Evolutionary conservation across 2,329 filamentous ascomycete genomes (phyloP).

Genomic region (Colletotrichum abscissum): DNA sequence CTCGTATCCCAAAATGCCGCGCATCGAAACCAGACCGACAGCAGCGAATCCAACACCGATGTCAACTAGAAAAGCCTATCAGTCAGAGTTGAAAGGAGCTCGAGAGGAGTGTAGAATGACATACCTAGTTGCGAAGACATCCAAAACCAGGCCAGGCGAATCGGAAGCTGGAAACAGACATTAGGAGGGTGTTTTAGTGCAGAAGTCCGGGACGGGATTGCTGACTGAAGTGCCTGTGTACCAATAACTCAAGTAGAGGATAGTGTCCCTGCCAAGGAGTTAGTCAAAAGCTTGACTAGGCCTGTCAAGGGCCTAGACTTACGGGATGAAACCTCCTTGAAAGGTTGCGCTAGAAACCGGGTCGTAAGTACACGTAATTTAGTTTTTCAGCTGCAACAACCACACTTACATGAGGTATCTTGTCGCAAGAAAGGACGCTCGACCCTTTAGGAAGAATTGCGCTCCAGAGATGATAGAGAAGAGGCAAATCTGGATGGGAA

Average conservation of each 20-base stretch:
- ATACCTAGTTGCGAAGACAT: conserved; percentile 50
- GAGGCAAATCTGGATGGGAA: conserved; percentile 39
- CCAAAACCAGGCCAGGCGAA: conserved; percentile 77
- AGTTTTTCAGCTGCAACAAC: rapidly evolving
- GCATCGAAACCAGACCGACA: conserved; percentile 65
- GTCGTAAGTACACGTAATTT: not conserved
- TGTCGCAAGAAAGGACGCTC: conserved; percentile 51
- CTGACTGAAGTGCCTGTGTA: conserved; percentile 68
- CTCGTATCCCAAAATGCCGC: conserved; percentile 61
- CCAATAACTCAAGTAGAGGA: conserved; percentile 67
- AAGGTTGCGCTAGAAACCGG: conserved; percentile 36
- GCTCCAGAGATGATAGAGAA: conserved; percentile 32
- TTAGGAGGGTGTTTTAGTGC: not conserved
- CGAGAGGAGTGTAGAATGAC: not conserved
- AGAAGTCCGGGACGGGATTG: rapidly evolving
- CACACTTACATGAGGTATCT: conserved; percentile 52
- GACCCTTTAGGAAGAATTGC: conserved; percentile 47
- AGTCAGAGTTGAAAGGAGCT: not conserved
- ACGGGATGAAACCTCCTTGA: conserved; percentile 58
- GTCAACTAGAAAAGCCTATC: conserved; percentile 39
- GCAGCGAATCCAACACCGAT: conserved; percentile 67
- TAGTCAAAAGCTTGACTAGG: conserved; percentile 37
- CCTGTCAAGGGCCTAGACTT: conserved; percentile 38
- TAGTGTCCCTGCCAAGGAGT: conserved; percentile 11
- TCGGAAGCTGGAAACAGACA: conserved; percentile 61